Conservation (phyloP, 495 filamentous ascomycete genomes). For the Tuber aestivum region DNA sequence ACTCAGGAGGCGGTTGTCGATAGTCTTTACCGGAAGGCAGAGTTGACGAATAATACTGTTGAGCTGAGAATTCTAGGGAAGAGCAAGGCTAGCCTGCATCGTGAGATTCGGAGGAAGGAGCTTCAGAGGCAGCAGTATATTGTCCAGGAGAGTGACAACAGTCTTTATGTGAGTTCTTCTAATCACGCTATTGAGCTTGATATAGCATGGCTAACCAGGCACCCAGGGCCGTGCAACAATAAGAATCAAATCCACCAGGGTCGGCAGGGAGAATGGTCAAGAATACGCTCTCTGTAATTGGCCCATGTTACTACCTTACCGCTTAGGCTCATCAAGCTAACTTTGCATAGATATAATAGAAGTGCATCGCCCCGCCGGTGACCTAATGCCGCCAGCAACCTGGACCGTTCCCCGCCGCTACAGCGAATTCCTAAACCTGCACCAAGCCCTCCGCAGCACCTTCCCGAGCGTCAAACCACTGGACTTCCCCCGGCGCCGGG, state of each 20-base stretch:
- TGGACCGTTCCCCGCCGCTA: constrained; percentile 80
- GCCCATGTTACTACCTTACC: neutral
- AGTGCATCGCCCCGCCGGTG: constrained; percentile 79
- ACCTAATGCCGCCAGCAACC: constrained; percentile 77
- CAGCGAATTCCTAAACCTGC: constrained; percentile 93
- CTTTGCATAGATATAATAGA: constrained; percentile 62
- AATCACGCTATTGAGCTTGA: neutral
- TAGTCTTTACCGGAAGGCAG: constrained; percentile 85
- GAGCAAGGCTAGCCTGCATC: constrained; percentile 83
- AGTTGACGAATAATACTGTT: constrained; percentile 91
- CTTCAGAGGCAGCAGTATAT: constrained; percentile 95
- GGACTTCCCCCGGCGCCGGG: constrained; percentile 83
- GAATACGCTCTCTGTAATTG: constrained; percentile 77
- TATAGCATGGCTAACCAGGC: neutral
- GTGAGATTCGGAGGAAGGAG: constrained; percentile 89
- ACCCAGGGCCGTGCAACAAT: constrained; percentile 66
- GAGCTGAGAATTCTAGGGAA: constrained; percentile 90
- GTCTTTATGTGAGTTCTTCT: constrained; percentile 59
- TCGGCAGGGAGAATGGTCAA: constrained; percentile 86
- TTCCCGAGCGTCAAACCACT: constrained; percentile 82
- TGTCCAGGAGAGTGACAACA: constrained; percentile 96
- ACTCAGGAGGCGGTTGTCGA: constrained; percentile 88
- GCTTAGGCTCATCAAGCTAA: neutral
- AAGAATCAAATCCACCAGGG: constrained; percentile 83
- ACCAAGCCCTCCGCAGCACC: constrained; percentile 74